Conservation (phyloP, 192 early-diverging fungal genomes). For the Backusella sp. region DNA sequence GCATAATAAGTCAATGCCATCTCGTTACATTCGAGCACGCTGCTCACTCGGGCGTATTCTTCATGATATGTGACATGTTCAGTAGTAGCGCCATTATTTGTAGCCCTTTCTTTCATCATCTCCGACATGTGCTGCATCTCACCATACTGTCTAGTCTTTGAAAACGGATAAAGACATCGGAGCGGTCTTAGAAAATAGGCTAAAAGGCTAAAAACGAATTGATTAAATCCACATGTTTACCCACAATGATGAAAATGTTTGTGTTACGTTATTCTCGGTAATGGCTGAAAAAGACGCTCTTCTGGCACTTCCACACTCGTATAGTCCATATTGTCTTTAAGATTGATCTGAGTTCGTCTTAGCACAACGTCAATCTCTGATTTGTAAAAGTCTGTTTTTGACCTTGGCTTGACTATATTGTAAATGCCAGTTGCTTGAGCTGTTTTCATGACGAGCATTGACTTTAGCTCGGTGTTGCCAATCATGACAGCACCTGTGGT, state of each 20-base stretch:
- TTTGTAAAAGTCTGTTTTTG: constrained; percentile 57
- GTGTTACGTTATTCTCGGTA: not conserved
- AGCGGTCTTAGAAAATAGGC: constrained; percentile 12
- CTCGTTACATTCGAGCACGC: constrained; percentile 54
- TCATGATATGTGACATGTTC: constrained; percentile 21
- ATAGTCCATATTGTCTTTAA: constrained; percentile 66
- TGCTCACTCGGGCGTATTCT: constrained; percentile 70
- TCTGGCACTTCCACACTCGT: constrained; percentile 28
- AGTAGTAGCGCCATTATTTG: not conserved
- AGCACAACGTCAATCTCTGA: constrained; percentile 52
- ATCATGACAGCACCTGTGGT: constrained; percentile 66
- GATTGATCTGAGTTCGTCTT: constrained; percentile 49
- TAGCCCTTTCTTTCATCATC: not conserved
- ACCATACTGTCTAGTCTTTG: constrained; percentile 16
- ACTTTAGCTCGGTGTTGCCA: constrained; percentile 65
- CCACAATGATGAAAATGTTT: not conserved
- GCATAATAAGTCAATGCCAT: constrained; percentile 61
- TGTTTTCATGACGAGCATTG: constrained; percentile 59
- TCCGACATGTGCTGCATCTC: constrained; percentile 27
- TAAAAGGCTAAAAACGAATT: constrained; percentile 3
- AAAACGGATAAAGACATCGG: not conserved
- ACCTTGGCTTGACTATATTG: constrained; percentile 50
- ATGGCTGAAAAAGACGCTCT: constrained; percentile 2
- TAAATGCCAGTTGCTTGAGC: constrained; percentile 59
- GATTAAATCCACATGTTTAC: not conserved